Evolutionary conservation across 2,329 filamentous ascomycete genomes (phyloP), one percentile per base, ranked within the genome.

Genomic region (Colletotrichum sansevieriae): DNA sequence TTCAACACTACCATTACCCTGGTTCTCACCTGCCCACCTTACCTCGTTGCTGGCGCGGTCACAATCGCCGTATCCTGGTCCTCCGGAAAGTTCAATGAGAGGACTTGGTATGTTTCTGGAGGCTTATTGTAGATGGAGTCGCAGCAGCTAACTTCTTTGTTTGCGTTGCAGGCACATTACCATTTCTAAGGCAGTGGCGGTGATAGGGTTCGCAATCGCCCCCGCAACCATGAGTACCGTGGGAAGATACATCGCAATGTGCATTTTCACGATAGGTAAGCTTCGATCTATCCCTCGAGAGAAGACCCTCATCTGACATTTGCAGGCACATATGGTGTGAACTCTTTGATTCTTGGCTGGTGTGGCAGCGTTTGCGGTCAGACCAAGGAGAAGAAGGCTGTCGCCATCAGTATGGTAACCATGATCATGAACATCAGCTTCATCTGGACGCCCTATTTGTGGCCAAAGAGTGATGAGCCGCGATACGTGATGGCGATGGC

Each of bases 1-100:
- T 85, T 84, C 75, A 78, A 75, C 57, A 77, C 72, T 0, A 85
- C 82, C 2, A 79, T 84, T 41, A 85, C 84, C 0, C 78, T 87
- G 3, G 80, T 84, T 1, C 79, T 87, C 2, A 87, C 84, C 9
- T 78, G 76, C 46, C 75, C 76, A 11, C 75, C 76, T 2, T 78
- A 77, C 65, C 68, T 78, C 12, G 72, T 78, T 25, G 74, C 77
- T n/a, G 77, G 74, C 3, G 64, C 66, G 18, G 69, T 76, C 13
- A 72, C 74, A 2, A 73, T 78, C 58, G 57, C 68, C 4, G 65
- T 71, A 1, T 74, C 73, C 0, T 76, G 71, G 70, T 73, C 71
- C 0, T 83, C 82, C 2, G 83, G 82, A 6, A 76, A 75, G 7
- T 77, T 79, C 72, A 80, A 83, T 66, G 81, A 83, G 70, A 75